phyloP scores from a whole-genome alignment of 2,329 filamentous ascomycete species.

The Xylaria digitata region DNA sequence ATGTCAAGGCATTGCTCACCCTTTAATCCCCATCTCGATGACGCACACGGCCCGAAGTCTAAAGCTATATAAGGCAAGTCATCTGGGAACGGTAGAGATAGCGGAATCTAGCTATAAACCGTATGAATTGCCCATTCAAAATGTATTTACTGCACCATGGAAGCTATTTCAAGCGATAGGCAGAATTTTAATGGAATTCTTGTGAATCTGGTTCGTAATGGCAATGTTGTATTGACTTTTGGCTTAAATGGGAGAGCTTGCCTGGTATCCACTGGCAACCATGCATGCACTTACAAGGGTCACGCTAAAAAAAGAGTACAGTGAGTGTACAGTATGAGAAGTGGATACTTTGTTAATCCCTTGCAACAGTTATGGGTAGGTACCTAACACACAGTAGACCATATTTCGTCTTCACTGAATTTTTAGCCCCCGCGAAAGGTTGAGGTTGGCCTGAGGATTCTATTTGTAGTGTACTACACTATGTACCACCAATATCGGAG shows the following conservation, averaged over 20 bases:
- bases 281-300: constrained; percentile 31
- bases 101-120: not conserved
- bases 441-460: not conserved
- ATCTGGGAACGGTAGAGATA: constrained; percentile 3
- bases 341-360: too few relatives aligned
- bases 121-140: not conserved
- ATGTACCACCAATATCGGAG: not conserved
- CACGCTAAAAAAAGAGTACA: too few relatives aligned
- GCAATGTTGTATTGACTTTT: constrained; percentile 48
- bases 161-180: constrained; percentile 11
- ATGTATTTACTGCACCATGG: constrained; percentile 8
- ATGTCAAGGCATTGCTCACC: constrained; percentile 54
- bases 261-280: constrained; percentile 48
- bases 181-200: not conserved
- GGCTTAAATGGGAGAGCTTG: constrained; percentile 9
- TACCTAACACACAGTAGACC: too few relatives aligned
- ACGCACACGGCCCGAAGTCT: constrained; percentile 14
- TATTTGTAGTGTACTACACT: not conserved
- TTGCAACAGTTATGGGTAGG: too few relatives aligned
- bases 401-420: constrained; percentile 22
- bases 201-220: constrained; percentile 16
- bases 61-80: constrained; percentile 30
- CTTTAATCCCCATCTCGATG: constrained; percentile 72
- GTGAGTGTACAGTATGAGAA: too few relatives aligned
- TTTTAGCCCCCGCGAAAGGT: constrained; percentile 6